These are phyloP conservation scores for Lichtheimia hyalospora DNA, from an alignment of 371 early-diverging fungal genomes.

Conservation along the genomic window DNA sequence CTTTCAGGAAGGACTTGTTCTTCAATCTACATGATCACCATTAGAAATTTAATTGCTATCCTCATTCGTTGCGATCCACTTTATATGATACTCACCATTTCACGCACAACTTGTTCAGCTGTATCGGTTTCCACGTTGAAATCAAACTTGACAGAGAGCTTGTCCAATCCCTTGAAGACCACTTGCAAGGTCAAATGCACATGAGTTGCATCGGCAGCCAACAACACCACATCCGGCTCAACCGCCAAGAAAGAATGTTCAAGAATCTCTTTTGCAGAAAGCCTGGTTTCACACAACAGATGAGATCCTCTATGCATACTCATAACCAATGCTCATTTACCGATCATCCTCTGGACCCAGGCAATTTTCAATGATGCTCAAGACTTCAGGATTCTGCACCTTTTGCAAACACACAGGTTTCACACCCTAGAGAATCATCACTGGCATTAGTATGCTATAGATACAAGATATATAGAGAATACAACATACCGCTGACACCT, in stretches of 20 bases:
- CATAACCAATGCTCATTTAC: slow-evolving; percentile 5
- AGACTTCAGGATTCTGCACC: slow-evolving; percentile 71
- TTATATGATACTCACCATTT: slow-evolving; percentile 61
- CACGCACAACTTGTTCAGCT: slow-evolving; percentile 90
- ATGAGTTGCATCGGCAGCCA: slow-evolving; percentile 60
- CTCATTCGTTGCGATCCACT: too few relatives aligned
- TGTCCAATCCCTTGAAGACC: slow-evolving; percentile 83
- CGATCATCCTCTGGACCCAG: slow-evolving; percentile 64
- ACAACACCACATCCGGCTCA: slow-evolving; percentile 66
- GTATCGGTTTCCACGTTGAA: slow-evolving; percentile 89
- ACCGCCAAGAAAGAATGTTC: slow-evolving; percentile 84
- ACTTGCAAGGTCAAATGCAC: slow-evolving; percentile 77
- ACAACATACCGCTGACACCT: slow-evolving; percentile 68
- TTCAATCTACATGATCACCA: slow-evolving; percentile 55
- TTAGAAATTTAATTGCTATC: not conserved
- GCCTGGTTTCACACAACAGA: slow-evolving; percentile 29
- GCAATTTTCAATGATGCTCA: slow-evolving; percentile 74
- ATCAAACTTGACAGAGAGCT: slow-evolving; percentile 85
- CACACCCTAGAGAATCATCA: slow-evolving; percentile 37
- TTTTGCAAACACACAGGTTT: slow-evolving; percentile 76
- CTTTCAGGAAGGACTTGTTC: slow-evolving; percentile 76
- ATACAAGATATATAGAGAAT: not conserved
- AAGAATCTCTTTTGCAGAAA: slow-evolving; percentile 76
- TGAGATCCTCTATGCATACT: not conserved
- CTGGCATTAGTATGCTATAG: not conserved